These are phyloP conservation scores for Lodderomyces margitis DNA, from an alignment of 1,139 yeast species.

Conservation along the genomic window DNA sequence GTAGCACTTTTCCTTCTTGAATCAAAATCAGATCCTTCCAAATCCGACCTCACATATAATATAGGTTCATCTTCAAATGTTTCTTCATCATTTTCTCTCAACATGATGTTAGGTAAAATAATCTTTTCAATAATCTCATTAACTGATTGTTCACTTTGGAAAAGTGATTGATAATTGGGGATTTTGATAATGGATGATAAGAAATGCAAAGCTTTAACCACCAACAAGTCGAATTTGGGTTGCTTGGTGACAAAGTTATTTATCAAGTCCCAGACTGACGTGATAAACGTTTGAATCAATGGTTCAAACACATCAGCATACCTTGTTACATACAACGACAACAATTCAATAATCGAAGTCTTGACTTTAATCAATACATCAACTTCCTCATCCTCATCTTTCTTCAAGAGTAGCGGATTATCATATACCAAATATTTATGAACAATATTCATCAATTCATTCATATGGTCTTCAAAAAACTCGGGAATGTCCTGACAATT, in stretches of 20 bases:
- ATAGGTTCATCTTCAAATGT: constrained; percentile 96
- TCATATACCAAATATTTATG: constrained; percentile 73
- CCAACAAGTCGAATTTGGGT: constrained; percentile 79
- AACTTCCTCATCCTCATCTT: constrained; percentile 66
- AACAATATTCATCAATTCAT: constrained; percentile 72
- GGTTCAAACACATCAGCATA: constrained; percentile 89
- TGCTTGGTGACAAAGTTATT: constrained; percentile 61
- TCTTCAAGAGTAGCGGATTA: constrained; percentile 50
- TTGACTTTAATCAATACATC: constrained; percentile 73
- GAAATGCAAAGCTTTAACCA: constrained; percentile 77
- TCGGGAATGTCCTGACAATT: constrained; percentile 98
- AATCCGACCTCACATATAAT: constrained; percentile 84
- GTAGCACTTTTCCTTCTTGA: constrained; percentile 90
- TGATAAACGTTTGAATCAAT: constrained; percentile 73
- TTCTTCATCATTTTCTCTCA: constrained; percentile 87
- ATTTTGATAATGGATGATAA: constrained; percentile 78
- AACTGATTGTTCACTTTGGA: constrained; percentile 66
- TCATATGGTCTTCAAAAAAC: constrained; percentile 89
- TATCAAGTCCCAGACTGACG: constrained; percentile 77
- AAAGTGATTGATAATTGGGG: constrained; percentile 57
- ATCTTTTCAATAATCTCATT: constrained; percentile 79
- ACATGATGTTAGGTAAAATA: constrained; percentile 81
- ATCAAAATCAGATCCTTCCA: constrained; percentile 93
- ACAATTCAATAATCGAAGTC: constrained; percentile 79
- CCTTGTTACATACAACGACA: constrained; percentile 83